Evolutionary conservation across 495 filamentous ascomycete species (phyloP).

Genomic region (Podospora pseudocomata): DNA sequence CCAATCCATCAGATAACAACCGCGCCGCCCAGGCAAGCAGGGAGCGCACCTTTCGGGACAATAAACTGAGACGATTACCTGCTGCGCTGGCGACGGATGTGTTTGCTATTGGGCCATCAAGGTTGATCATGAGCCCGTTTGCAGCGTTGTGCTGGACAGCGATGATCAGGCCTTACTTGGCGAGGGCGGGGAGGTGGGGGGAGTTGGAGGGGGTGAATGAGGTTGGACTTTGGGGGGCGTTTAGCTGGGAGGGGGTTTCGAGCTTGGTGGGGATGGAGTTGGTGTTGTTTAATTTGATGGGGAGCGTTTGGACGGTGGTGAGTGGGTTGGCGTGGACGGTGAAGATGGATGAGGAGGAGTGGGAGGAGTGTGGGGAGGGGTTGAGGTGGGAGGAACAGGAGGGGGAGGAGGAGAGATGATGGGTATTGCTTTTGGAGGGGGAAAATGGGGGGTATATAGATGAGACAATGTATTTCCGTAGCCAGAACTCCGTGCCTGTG

Average conservation of each 20-base stretch:
- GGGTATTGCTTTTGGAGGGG: neutral
- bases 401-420: neutral
- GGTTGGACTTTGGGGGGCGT: constrained; percentile 19
- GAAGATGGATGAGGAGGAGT: constrained; percentile 38
- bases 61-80: constrained; percentile 35
- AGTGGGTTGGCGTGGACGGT: constrained; percentile 30
- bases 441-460: neutral
- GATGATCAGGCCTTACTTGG: constrained; percentile 30
- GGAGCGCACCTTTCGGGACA: constrained; percentile 37
- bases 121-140: constrained; percentile 34
- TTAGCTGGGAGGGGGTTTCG: constrained; percentile 22
- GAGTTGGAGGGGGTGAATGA: constrained; percentile 8
- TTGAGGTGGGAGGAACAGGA: constrained; percentile 2
- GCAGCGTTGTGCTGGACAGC: constrained; percentile 29
- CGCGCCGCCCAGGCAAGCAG: constrained; percentile 3
- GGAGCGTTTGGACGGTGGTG: constrained; percentile 33
- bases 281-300: constrained; percentile 29
- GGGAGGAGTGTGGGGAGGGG: constrained; percentile 25
- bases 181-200: constrained; percentile 9
- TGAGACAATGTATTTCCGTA: neutral
- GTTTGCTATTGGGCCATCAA: constrained; percentile 31
- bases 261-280: constrained; percentile 38
- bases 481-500: neutral
- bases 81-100: constrained; percentile 36
- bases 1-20: constrained; percentile 34